phyloP scores from a whole-genome alignment of 345 rosid species.

The Boechera retrofracta region DNA sequence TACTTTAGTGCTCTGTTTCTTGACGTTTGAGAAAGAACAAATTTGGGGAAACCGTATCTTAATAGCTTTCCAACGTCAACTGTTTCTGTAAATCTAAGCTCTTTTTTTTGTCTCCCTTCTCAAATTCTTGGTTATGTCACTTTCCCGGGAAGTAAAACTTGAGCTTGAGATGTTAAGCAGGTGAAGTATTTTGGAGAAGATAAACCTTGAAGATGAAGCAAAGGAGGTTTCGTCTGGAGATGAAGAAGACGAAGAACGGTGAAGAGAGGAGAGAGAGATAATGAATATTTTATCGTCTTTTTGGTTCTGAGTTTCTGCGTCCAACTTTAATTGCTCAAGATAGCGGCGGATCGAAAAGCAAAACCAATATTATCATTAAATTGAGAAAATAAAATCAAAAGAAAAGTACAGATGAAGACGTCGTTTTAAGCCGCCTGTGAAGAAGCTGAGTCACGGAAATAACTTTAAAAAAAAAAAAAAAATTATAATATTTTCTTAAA shows the following conservation, averaged over 20 bases:
- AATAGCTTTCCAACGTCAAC: constrained; percentile 15
- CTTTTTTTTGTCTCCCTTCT: not conserved
- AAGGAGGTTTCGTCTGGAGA: constrained; percentile 39
- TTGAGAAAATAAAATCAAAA: not conserved
- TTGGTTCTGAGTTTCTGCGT: constrained; percentile 43
- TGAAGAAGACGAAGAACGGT: constrained; percentile 9
- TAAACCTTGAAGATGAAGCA: constrained; percentile 81
- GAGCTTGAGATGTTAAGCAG: constrained; percentile 70
- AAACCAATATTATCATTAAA: not conserved
- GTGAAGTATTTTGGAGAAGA: constrained; percentile 43
- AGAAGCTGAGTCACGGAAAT: constrained; percentile 44
- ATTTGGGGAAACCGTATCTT: not conserved
- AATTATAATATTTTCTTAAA: no score
- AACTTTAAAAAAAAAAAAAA: no score
- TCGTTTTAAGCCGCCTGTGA: constrained; percentile 48
- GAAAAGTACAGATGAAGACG: constrained; percentile 34
- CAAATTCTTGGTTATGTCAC: constrained; percentile 32
- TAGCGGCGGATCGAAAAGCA: constrained; percentile 48
- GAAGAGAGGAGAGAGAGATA: constrained; percentile 18
- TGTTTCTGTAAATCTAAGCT: not conserved
- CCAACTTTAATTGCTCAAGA: constrained; percentile 44
- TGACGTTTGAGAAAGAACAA: constrained; percentile 14
- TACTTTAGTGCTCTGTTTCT: constrained; percentile 30
- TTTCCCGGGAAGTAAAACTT: constrained; percentile 35
- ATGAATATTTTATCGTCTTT: constrained; percentile 41